Evolutionary conservation across 352 stramenopile genomes (phyloP).

Genomic region (Phytophthora multivora): DNA sequence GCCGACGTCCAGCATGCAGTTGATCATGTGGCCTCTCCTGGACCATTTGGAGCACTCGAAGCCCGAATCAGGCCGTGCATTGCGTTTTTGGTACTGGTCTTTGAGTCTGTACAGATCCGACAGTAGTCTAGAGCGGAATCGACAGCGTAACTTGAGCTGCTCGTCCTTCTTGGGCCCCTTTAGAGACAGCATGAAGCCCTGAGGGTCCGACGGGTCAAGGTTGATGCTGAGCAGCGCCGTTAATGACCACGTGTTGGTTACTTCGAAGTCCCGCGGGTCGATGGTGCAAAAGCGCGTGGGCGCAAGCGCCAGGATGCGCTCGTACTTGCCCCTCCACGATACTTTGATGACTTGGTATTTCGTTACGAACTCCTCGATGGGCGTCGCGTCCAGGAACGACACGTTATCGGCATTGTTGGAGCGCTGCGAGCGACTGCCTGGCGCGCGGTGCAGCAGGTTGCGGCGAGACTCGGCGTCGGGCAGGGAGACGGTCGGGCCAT

Average conservation of each 20-base stretch:
- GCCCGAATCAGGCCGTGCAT: constrained; percentile 36
- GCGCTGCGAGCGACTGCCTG: constrained; percentile 12
- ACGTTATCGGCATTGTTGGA: constrained; percentile 1
- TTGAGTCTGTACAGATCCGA: constrained; percentile 80
- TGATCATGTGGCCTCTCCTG: constrained; percentile 45
- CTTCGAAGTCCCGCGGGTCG: constrained; percentile 85
- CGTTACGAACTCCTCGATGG: constrained; percentile 82
- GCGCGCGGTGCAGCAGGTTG: constrained; percentile 6
- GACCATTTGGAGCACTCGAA: constrained; percentile 75
- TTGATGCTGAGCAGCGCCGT: constrained; percentile 55
- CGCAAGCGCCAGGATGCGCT: constrained; percentile 81
- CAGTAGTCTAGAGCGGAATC: constrained; percentile 75
- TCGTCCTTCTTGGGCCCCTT: constrained; percentile 86
- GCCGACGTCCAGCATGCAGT: constrained; percentile 61
- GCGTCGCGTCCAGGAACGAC: constrained; percentile 30
- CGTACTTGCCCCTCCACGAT: constrained; percentile 88
- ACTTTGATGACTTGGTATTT: constrained; percentile 88
- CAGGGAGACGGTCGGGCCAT: constrained; percentile 9
- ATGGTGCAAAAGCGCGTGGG: constrained; percentile 87
- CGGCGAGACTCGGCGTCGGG: constrained; percentile 31
- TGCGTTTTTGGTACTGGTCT: constrained; percentile 52
- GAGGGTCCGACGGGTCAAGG: constrained; percentile 60
- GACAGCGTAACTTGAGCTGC: constrained; percentile 78
- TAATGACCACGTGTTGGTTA: constrained; percentile 88
- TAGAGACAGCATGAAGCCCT: constrained; percentile 69